Percentiles rank a stretch among this genome's conserved stretches.
These are phyloP conservation scores for Periconia digitata DNA, from an alignment of 2,329 filamentous ascomycete genomes.

Conservation along the genomic window DNA sequence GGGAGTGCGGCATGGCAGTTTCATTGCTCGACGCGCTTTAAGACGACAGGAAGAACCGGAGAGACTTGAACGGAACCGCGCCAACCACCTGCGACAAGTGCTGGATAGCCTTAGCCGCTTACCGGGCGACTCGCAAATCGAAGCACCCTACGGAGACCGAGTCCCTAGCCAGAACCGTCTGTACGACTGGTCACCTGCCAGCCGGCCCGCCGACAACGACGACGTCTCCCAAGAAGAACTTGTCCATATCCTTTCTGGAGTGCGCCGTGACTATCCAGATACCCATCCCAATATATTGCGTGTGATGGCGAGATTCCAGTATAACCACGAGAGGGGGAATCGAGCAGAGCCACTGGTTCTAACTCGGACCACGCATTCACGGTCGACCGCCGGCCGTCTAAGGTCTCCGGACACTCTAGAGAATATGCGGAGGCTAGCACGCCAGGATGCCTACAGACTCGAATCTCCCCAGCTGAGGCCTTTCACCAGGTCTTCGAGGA, in stretches of 20 bases:
- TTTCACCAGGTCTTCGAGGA: no score
- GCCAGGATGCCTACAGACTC: slow-evolving; percentile 41
- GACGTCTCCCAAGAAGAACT: slow-evolving; percentile 44
- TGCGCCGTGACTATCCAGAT: slow-evolving; percentile 42
- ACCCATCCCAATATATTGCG: slow-evolving; percentile 44
- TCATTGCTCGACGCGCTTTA: slow-evolving; percentile 23
- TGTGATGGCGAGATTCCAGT: slow-evolving; percentile 39
- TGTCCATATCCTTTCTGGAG: slow-evolving; percentile 44
- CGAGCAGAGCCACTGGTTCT: slow-evolving; percentile 25
- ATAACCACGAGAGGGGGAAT: slow-evolving; percentile 37
- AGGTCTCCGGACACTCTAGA: slow-evolving; percentile 46
- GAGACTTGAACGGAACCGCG: slow-evolving; percentile 44
- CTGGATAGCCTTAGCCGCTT: slow-evolving; percentile 50
- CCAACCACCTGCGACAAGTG: slow-evolving; percentile 44
- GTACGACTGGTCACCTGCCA: slow-evolving; percentile 62
- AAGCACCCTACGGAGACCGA: slow-evolving; percentile 55
- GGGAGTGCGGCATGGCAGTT: no score
- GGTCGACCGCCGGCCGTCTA: slow-evolving; percentile 35
- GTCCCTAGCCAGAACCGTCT: slow-evolving; percentile 56
- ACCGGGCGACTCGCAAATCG: slow-evolving; percentile 41
- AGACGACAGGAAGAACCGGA: slow-evolving; percentile 27
- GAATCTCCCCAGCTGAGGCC: slow-evolving; percentile 44
- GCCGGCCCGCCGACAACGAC: no score
- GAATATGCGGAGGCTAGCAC: slow-evolving; percentile 42
- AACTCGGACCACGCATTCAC: slow-evolving; percentile 24